These are phyloP conservation scores for Apiospora aurea DNA, from an alignment of 2,329 filamentous ascomycete species.

Conservation along the genomic window DNA sequence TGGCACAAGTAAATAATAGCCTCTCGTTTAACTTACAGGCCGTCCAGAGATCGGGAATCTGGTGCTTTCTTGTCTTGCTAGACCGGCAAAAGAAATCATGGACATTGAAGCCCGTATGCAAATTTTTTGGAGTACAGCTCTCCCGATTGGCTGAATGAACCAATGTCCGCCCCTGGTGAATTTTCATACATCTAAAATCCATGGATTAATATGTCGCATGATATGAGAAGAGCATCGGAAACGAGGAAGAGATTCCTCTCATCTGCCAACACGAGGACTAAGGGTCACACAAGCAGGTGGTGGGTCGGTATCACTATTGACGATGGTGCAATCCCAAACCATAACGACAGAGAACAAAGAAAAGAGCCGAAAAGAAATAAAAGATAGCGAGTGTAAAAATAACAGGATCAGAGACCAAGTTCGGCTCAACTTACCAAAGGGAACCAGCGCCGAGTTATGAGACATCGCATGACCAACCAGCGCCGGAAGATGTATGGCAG, in stretches of 20 bases:
- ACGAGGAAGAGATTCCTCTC: not conserved
- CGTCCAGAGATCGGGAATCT: no score
- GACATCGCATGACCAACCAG: not conserved
- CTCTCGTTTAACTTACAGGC: not conserved
- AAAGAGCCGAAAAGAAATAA: not conserved
- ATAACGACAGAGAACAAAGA: not conserved
- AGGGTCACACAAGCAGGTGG: not conserved
- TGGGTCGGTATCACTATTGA: not conserved
- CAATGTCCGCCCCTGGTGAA: not conserved
- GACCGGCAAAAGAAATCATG: not conserved
- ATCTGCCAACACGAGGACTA: not conserved
- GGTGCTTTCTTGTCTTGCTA: not conserved
- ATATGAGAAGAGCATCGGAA: not conserved
- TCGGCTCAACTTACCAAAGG: not conserved
- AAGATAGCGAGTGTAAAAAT: not conserved
- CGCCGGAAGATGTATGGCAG: not conserved
- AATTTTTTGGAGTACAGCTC: not conserved
- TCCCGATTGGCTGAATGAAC: not conserved
- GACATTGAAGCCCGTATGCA: not conserved
- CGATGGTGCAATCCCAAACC: not conserved
- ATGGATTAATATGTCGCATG: not conserved
- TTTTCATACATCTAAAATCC: not conserved
- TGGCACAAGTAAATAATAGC: not conserved
- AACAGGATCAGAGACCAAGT: not conserved
- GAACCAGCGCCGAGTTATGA: not conserved